Conservation (phyloP, 495 filamentous ascomycete genomes). For the Trichoderma orchidacearum region DNA sequence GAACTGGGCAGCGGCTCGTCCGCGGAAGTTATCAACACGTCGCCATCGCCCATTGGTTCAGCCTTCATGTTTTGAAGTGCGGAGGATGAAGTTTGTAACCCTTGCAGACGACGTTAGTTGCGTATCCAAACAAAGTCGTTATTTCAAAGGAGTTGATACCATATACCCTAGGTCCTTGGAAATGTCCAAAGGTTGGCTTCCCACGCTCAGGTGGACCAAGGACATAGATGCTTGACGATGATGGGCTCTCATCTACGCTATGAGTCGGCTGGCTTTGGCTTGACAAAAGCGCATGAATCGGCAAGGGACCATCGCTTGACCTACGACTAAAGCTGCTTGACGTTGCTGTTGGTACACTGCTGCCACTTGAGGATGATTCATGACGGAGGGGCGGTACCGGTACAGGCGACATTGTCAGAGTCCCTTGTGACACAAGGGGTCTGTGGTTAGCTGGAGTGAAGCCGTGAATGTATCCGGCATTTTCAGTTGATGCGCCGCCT, state of each 20-base stretch:
- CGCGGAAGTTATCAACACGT: neutral
- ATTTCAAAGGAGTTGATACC: conserved; percentile 1
- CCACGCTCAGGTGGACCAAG: neutral
- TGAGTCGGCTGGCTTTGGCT: conserved; percentile 16
- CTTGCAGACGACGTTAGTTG: conserved; percentile 10
- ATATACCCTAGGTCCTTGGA: neutral
- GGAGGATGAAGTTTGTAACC: conserved; percentile 1
- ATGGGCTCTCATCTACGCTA: conserved; percentile 1
- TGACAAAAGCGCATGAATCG: conserved; percentile 30
- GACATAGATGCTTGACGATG: neutral
- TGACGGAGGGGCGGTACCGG: conserved; percentile 19
- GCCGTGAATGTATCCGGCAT: neutral
- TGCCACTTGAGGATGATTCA: conserved; percentile 24
- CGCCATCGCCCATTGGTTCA: neutral
- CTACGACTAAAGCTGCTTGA: conserved; percentile 21
- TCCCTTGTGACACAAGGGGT: conserved; percentile 1
- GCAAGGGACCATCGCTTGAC: conserved; percentile 26
- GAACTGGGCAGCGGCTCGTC: neutral
- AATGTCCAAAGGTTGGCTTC: neutral
- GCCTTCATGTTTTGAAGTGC: neutral
- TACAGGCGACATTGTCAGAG: neutral
- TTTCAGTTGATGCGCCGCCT: neutral
- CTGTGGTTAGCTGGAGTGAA: neutral
- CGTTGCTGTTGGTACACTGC: conserved; percentile 15
- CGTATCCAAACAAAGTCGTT: conserved; percentile 5